Base-by-base conservation (phyloP, 2,329 filamentous ascomycete genomes). In the Trichophyton equinum region DNA sequence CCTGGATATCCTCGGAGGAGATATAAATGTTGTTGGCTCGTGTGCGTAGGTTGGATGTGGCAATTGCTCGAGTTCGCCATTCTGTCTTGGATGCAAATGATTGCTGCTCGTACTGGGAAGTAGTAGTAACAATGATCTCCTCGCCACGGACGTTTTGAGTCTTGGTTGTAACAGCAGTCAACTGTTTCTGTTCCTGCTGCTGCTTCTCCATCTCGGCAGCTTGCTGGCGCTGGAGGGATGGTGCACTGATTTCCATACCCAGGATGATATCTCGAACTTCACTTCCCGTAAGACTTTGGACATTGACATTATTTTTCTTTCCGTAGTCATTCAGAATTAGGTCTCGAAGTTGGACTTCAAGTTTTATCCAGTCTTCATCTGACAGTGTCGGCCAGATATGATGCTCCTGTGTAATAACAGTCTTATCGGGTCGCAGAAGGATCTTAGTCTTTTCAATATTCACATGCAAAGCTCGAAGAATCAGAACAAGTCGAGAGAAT, bases 231-330 rank as follows among this genome's bases (percentile, higher is more conserved):
- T 99, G 94, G 85, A 99, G 88, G 1, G 92, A 97, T 25, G 94
- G 94, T 30, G 94, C 95, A 62, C 90, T 96, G 62, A 99, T 99
- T 73, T 99, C 95, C 95, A 99, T 99, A 82, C 94, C 94, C 65
- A 99, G 77, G 68, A 99, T 99, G 69, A 99, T 97, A 71, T 99
- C 94, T 68, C 94, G 86, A 58, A 99, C 94, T 83, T 99, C 94
- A 69, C 89, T 96, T 72, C 85, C 96, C 0, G 94, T 99, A 75
- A 99, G 81, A 73, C 91, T 96, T 15, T 95, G 95, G 11, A 94
- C 92, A 69, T 99, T 99, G 78, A 99, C 94, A 68, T 97, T 99
- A 80, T 99, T 99, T 83, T 99, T 99, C 83, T 97, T 99, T 71
- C 94, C 94, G 72, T 99, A 99, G 72, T 99, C 94, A 67, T 97